Evolutionary conservation across 1,284 basidiomycete species (phyloP).

Genomic region (Pseudozyma pruni): DNA sequence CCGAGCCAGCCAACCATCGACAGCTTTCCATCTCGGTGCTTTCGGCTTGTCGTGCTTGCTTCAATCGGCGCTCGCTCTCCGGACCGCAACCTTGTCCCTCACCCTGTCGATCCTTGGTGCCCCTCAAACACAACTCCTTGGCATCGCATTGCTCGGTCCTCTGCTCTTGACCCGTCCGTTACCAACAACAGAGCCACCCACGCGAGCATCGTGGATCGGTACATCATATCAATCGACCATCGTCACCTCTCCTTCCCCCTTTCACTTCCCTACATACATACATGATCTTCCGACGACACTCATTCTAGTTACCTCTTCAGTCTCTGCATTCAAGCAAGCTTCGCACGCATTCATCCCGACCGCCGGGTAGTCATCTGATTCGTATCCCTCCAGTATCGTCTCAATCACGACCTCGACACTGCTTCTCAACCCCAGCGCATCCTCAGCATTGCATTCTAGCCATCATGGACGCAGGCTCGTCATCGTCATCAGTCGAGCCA

Average conservation of each 20-base stretch:
- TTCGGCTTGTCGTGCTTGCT: conserved; percentile 13
- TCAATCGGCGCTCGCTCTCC: conserved; percentile 11
- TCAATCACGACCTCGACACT: too few relatives aligned
- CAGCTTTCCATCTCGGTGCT: conserved; percentile 12
- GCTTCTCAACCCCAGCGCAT: too few relatives aligned
- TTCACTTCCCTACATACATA: neutral
- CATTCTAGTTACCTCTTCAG: too few relatives aligned
- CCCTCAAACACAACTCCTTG: neutral
- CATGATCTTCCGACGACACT: neutral
- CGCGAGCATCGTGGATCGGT: neutral
- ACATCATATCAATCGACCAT: conserved; percentile 13
- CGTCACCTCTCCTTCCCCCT: neutral
- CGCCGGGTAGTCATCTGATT: too few relatives aligned
- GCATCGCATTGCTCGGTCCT: neutral
- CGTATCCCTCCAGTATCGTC: too few relatives aligned
- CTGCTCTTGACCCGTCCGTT: neutral
- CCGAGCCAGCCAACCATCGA: neutral
- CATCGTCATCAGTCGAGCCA: conserved; percentile 10
- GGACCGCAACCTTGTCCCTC: conserved; percentile 3
- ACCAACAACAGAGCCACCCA: too few relatives aligned
- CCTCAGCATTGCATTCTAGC: neutral
- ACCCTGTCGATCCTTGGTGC: conserved; percentile 15
- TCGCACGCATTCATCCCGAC: too few relatives aligned
- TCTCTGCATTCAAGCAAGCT: too few relatives aligned
- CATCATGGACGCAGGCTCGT: conserved; percentile 29